phyloP scores from a whole-genome alignment of 2,329 filamentous ascomycete species.

The Botrytis cinerea region DNA sequence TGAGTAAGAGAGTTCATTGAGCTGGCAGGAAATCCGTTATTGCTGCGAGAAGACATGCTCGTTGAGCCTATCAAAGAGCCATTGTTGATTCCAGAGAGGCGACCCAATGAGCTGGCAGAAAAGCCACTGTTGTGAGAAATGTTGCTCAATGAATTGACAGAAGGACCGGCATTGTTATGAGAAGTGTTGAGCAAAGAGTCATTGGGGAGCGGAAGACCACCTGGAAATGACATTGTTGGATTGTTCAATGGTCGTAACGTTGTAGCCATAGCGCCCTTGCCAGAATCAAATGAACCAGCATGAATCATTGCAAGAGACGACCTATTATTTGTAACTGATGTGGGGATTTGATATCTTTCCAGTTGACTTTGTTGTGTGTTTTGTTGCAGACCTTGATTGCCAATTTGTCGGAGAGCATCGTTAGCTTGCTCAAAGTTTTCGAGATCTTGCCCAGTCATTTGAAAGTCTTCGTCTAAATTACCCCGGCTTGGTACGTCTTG shows the following conservation, averaged over 20 bases:
- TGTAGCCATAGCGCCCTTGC: background rate
- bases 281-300: background rate
- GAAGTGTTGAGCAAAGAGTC: background rate
- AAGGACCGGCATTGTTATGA: background rate
- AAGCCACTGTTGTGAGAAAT: background rate
- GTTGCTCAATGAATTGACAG: background rate
- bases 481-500: background rate
- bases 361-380: slow-evolving; percentile 2
- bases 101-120: background rate
- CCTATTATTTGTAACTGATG: background rate
- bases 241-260: background rate
- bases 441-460: slow-evolving; percentile 3
- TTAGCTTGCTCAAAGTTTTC: background rate
- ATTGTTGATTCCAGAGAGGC: background rate
- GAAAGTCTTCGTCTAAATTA: background rate
- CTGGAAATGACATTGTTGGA: background rate
- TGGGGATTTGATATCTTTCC: background rate
- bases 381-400: background rate
- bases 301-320: background rate
- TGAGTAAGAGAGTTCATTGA: background rate
- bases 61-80: background rate
- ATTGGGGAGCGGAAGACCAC: background rate
- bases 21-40: background rate
- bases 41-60: background rate
- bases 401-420: background rate